A percentile compares a stretch with the other conserved stretches of the same genome.
Conservation (phyloP, 805 yeast species). For the Lipomyces yamadae region DNA sequence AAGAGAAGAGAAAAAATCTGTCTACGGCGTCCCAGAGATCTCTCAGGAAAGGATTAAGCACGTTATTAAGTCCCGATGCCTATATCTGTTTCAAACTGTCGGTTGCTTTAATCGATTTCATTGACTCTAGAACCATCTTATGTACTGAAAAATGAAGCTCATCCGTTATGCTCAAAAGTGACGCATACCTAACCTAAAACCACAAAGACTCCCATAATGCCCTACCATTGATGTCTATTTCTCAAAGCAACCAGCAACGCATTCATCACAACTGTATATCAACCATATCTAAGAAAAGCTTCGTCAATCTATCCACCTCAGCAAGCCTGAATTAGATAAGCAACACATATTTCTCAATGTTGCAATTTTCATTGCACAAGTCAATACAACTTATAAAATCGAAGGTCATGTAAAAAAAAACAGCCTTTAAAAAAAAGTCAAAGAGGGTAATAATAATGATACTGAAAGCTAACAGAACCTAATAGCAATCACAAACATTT, state of each 20-base stretch:
- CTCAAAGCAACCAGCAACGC: not conserved
- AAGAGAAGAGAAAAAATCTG: no score
- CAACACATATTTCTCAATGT: not conserved
- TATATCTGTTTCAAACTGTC: no score
- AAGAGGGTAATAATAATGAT: conserved; percentile 1
- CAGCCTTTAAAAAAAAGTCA: not conserved
- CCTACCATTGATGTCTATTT: conserved; percentile 1
- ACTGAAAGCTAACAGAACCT: conserved; percentile 1
- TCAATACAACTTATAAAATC: not conserved
- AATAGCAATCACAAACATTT: not conserved
- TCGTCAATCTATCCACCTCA: not conserved
- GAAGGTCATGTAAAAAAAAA: not conserved
- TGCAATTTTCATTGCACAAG: not conserved
- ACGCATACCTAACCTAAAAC: not conserved
- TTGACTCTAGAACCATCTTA: not conserved
- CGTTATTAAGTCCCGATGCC: no score
- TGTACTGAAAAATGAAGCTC: not conserved
- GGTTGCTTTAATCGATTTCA: not conserved
- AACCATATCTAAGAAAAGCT: not conserved
- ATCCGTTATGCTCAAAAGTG: not conserved
- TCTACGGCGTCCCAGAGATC: no score
- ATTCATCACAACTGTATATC: not conserved
- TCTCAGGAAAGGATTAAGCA: no score
- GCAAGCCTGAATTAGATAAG: not conserved
- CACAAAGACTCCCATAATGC: conserved; percentile 3